Base-by-base conservation (phyloP, 805 yeast species). In the Myxozyma neotropica region DNA sequence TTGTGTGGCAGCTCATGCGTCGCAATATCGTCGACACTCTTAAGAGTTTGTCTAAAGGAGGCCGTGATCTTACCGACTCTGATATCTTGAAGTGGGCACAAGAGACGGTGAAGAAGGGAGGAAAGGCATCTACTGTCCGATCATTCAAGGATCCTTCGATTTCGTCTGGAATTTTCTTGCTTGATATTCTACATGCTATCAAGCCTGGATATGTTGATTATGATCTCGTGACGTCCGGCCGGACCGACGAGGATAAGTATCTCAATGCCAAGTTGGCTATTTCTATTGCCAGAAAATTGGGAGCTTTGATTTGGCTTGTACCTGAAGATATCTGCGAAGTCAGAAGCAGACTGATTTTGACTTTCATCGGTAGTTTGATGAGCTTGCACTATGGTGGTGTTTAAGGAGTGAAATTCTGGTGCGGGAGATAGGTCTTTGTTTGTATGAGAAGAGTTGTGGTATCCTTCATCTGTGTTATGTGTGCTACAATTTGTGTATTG, bases 311-410 rank as follows among this genome's bases (percentile, higher is more conserved):
- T 71, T 94, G 97, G 97, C 81, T 94, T 68, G 97, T 94, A n/a
- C 99, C 99, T n/a, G 99, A 94, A 75, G 99, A 94, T 77, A 94
- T 94, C 70, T 88, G 86, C 70, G 98, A 93, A 77, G 97, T 94
- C 45, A 88, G 98, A 76, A 82, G 96, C 46, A 85, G 98, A 74
- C 85, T 94, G 77, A 88, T 94, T 58, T 82, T 91, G 73, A 91
- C 98, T 0, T 94, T 94, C 73, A 89, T 94, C 63, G 99, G 97
- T 55, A 89, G 97, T 52, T 83, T 94, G 75, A 94, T 94, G 99
- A 78, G 92, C 8, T 75, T 88, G 58, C 70, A 57, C 53, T 52
- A 43, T 42, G 58, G 53, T 21, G 55, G 51, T 10, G 33, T 51
- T 27, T 51, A 51, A 33, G 27, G n/a, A n/a, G 33, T 6, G 33